Base-by-base conservation (phyloP, 2,329 filamentous ascomycete genomes). In the Clarireedia paspali region DNA sequence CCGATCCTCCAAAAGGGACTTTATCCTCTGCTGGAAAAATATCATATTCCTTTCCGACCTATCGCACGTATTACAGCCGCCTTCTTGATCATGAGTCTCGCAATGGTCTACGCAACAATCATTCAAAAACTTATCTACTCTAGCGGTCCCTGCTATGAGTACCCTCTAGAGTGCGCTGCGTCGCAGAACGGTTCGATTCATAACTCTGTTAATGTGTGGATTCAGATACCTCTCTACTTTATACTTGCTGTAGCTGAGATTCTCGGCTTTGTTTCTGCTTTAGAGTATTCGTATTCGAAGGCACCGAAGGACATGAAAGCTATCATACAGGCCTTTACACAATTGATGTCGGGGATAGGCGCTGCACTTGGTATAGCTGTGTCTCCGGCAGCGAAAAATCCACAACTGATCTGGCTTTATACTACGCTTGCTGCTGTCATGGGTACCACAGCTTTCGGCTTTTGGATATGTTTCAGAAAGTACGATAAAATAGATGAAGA, bases 261-360 rank as follows among this genome's bases (percentile, higher is more conserved):
- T 56, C 80, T 85, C 64, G 80, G 81, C 47, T 84, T 81, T 10
- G 82, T 88, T 59, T 87, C 85, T 0, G 81, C 82, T 58, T 77
- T 87, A 10, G 86, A 89, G 67, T 88, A 88, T 62, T 85, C 84
- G 17, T 89, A 84, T 70, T 87, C 84, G 65, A 88, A 89, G 70
- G 85, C 86, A 0, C 85, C 85, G 2, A 78, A 79, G 44, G 81
- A 76, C 67, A 87, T 89, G 84, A 81, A 84, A 68, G 82, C 79
- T 0, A 81, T 80, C 14, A 77, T 84, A 27, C 74, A 80, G 64
- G 75, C 80, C 0, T 71, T 84, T 57, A 79, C 75, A 62, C 70
- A 83, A 7, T 75, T 84, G 60, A 83, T 79, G 64, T 80, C 76
- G 55, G 80, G 81, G 0, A 71, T 84, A 56, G 78, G 77, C 7